Percentiles rank a stretch among this genome's conserved stretches.
Evolutionary conservation across 129 eudicot genomes (phyloP).

Genomic region (Flaveria linearis): DNA sequence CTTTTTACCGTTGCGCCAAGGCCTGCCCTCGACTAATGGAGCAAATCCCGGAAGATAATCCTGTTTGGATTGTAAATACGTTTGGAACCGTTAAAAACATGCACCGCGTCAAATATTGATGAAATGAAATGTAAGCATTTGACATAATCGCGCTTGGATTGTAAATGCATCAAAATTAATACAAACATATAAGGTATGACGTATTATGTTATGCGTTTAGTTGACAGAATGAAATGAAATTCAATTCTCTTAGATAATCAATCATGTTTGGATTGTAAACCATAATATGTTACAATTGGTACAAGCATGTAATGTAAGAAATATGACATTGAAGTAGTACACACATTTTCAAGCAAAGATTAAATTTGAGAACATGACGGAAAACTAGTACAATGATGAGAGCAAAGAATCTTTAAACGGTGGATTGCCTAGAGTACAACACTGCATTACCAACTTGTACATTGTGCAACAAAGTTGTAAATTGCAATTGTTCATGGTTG

Average conservation of each 20-base stretch:
- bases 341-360: neutral
- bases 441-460: slow-evolving; percentile 36
- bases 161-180: neutral
- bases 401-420: slow-evolving; percentile 20
- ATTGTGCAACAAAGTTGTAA: slow-evolving; percentile 13
- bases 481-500: neutral
- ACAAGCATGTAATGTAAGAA: neutral
- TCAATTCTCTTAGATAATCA: neutral
- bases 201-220: neutral
- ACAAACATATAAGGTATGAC: neutral
- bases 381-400: slow-evolving; percentile 32
- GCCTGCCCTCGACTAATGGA: neutral
- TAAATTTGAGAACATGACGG: slow-evolving; percentile 29
- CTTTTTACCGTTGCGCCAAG: too few species aligned
- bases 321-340: neutral
- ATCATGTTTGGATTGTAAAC: neutral
- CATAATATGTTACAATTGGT: neutral
- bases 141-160: neutral
- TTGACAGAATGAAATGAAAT: neutral
- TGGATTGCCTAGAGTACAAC: slow-evolving; percentile 1
- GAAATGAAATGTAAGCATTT: neutral
- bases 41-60: neutral
- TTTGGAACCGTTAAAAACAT: neutral
- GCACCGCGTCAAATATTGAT: neutral
- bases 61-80: neutral